Evolutionary conservation across 1,284 basidiomycete species (phyloP), one percentile per base, ranked within the genome.

Genomic region (Pyrrhoderma lamaoense): DNA sequence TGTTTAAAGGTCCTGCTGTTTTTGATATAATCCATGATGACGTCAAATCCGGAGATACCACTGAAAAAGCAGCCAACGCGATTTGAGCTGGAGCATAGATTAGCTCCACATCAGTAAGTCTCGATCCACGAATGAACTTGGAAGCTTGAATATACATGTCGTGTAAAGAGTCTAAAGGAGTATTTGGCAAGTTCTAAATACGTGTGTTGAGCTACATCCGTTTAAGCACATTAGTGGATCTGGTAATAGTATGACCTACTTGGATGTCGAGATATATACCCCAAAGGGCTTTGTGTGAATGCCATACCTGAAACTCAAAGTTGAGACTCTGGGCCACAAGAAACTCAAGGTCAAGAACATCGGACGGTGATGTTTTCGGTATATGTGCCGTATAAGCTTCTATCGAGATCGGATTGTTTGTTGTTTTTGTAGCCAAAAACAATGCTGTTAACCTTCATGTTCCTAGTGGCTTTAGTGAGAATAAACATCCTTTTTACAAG

Each of bases 351-450:
- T 93, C 88, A 42, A 96, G 79, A 5, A 99, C 88, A 61, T 94
- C 91, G 8, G 79, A 76, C 3, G 85, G 77, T 2, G 77, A 71
- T 2, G 91, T 89, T 57, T 85, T 87, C 0, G 89, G 84, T 49
- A 96, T 89, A 56, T 81, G 77, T 0, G 79, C 71, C 0, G 89
- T 85, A 66, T 96, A 99, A 1, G 76, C 68, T 56, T 93, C 87
- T 51, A 98, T 74, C 1, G 91, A 82, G 47, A 98, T 86, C 1
- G 90, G 86, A 59, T 89, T 83, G 64, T 99, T 98, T 34, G 93
- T 95, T 11, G 96, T 96, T 71, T 99, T 99, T 16, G 93, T 88
- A 0, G 95, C 93, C 47, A 99, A 79, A 63, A 96, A 99, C 35
- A 99, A 73, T 27, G 93, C 85, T 1, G 95, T 98, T 47, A 97